Base-by-base conservation (phyloP, 352 stramenopile genomes). In the Phytophthora capsici region DNA sequence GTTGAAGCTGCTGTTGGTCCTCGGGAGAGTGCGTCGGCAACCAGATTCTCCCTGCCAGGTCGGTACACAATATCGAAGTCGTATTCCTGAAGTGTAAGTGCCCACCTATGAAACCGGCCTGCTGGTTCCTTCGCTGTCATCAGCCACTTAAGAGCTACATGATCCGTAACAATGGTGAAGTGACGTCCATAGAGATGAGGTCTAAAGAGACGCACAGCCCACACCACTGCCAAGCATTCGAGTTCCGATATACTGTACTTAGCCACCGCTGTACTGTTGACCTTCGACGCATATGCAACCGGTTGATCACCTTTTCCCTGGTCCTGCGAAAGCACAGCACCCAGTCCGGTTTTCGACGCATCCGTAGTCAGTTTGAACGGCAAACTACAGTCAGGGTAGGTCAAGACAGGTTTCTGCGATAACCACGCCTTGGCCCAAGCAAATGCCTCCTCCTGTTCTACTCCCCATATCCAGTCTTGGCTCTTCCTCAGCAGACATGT, bases 281-380 rank as follows among this genome's bases (percentile, higher is more conserved):
- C 57, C 12, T 68, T 67, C 5, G 50, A 70, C 0, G 57, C 71
- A 14, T 67, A 75, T 0, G 50, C 71, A 1, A 75, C 16, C 1
- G 66, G 58, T 16, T 63, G 57, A 6, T 61, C 34, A 7, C 48
- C 55, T 0, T 16, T 6, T 5, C 57, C 57, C 0, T 60, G 40
- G 25, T 69, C 48, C 16, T 77, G 67, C 40, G 67, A 72, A 5
- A 80, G 37, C 5, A 62, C 53, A 3, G 64, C 64, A 3, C 72
- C 64, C 0, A 70, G 6, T 0, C 65, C 63, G 0, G 55, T 53
- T 23, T 47, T 45, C 3, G 57, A 75, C 0, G 64, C 72, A 32
- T 80, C 72, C 3, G 60, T 71, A 1, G 50, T 63, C 28, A 73
- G 19, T n/a, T 75, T 62, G 26, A 82, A 82, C 0, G 60, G 60